Evolutionary conservation across 768 basidiomycete genomes (phyloP).

Genomic region (Collybia sordida): DNA sequence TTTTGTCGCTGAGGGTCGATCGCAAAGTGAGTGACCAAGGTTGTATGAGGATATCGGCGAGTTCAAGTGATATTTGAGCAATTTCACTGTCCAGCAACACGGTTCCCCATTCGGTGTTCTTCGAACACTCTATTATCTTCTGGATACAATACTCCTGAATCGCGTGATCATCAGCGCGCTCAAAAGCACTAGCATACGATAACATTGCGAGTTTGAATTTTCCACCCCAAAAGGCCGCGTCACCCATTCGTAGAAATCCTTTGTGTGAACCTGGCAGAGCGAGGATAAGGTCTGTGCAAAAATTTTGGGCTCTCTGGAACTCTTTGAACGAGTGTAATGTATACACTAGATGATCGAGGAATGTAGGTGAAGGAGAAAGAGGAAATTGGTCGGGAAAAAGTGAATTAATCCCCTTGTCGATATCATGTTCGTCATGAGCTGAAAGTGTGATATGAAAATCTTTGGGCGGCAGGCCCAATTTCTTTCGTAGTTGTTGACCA

Average conservation of each 20-base stretch:
- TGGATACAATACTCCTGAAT: slow-evolving; percentile 42
- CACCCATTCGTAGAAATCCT: slow-evolving; percentile 52
- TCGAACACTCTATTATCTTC: slow-evolving; percentile 42
- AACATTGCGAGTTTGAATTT: slow-evolving; percentile 54
- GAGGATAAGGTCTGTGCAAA: slow-evolving; percentile 30
- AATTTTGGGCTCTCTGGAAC: slow-evolving; percentile 31
- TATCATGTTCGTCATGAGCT: slow-evolving; percentile 34
- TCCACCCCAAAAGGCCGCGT: slow-evolving; percentile 33
- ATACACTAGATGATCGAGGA: slow-evolving; percentile 47
- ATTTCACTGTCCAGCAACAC: slow-evolving; percentile 43
- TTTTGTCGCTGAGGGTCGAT: slow-evolving; percentile 28
- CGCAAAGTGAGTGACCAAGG: slow-evolving; percentile 43
- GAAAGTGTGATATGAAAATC: slow-evolving; percentile 58
- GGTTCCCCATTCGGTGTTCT: slow-evolving; percentile 52
- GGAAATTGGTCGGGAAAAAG: slow-evolving; percentile 38
- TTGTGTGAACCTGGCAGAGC: slow-evolving; percentile 33
- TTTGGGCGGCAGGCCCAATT: slow-evolving; percentile 46
- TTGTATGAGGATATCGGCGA: slow-evolving; percentile 28
- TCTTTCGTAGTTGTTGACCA: slow-evolving; percentile 49
- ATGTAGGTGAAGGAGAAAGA: slow-evolving; percentile 22
- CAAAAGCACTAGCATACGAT: slow-evolving; percentile 47
- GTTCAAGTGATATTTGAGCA: slow-evolving; percentile 32
- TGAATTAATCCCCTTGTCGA: slow-evolving; percentile 48
- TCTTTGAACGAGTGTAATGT: slow-evolving; percentile 39
- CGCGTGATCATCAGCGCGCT: slow-evolving; percentile 35